Evolutionary conservation across 2,329 filamentous ascomycete genomes (phyloP), one percentile per base, ranked within the genome.

Genomic region (Diaporthe capsici): DNA sequence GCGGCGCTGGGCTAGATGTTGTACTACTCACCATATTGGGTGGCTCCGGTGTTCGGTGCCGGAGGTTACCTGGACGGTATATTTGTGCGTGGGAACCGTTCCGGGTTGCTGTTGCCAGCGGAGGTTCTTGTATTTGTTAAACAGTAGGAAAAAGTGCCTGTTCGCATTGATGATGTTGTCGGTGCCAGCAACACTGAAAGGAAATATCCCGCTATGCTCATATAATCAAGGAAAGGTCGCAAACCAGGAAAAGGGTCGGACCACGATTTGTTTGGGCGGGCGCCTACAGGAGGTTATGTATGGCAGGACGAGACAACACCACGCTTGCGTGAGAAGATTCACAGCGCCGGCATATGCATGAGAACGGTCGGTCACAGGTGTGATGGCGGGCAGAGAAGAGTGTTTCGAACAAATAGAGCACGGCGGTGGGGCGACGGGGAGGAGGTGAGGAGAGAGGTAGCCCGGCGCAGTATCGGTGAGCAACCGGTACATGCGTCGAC

Each of bases 201-300:
- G 81, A 81, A 78, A 80, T 81, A 82, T 79, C 80, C 83, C 81
- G 80, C 81, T 77, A 81, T 81, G 79, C 80, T 80, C 80, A 80
- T 78, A 80, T 80, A 79, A 82, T 79, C 81, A 80, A 81, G 81
- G 78, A 82, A 78, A 81, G 79, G 82, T 83, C 82, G 82, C 85
- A 86, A 86, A 86, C 85, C 80, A 82, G 82, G 81, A 82, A 81
- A 83, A 80, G 80, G 76, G 77, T 60, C 82, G 80, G 78, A 79
- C 78, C 79, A 81, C 78, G 80, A 81, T 51, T 67, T 53, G 61
- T 71, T 71, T 78, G 78, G 79, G 80, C 80, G 85, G 87, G 87
- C 85, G 86, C 83, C 83, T 87, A 85, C 82, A 81, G 82, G 79
- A 81, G 82, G 85, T 88, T 89, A 88, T 88, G 87, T 88, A 88